Percentiles rank a stretch among this genome's conserved stretches.
Conservation (phyloP, 345 rosid genomes). For the Camelina hispida region DNA sequence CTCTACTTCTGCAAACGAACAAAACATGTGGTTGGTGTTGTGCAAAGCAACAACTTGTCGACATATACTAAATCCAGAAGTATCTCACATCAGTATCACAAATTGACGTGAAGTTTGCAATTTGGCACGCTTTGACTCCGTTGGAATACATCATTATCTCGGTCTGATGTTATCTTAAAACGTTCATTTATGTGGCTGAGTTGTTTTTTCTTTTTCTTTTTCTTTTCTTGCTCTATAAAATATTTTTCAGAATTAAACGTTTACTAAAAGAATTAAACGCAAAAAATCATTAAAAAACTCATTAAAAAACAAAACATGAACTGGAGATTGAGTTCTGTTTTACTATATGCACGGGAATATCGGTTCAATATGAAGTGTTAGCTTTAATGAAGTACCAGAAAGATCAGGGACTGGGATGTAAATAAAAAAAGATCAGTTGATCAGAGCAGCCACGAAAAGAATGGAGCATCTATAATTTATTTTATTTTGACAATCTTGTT, state of each 20-base stretch:
- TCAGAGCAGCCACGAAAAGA: background rate
- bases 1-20: slow-evolving; percentile 11
- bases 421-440: background rate
- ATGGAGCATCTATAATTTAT: background rate
- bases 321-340: no score
- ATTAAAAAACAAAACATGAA: no score
- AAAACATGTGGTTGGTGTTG: slow-evolving; percentile 24
- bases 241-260: no score
- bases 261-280: no score
- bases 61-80: background rate
- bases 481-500: background rate
- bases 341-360: no score
- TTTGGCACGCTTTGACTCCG: slow-evolving; percentile 8
- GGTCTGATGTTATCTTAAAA: background rate
- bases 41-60: background rate
- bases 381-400: no score
- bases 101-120: background rate
- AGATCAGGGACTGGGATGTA: no score
- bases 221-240: no score
- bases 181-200: background rate
- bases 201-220: no score
- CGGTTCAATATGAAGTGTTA: no score
- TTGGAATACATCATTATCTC: background rate
- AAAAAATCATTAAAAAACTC: no score
- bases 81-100: background rate